Evolutionary conservation across 2,329 filamentous ascomycete genomes (phyloP), one percentile per base, ranked within the genome.

Genomic region (Fusarium buxicola): DNA sequence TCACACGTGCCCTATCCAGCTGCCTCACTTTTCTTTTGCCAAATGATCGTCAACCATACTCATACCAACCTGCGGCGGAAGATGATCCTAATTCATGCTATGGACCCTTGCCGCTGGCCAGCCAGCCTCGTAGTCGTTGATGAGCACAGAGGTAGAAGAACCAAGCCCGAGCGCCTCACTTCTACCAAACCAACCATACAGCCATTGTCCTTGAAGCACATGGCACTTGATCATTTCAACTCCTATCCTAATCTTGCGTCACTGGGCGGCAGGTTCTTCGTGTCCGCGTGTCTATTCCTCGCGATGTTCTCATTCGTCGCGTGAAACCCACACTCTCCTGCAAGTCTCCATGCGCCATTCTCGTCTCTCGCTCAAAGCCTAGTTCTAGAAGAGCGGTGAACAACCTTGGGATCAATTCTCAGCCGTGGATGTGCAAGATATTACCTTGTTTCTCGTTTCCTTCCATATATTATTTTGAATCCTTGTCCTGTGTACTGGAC

Each of bases 301-400:
- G 31, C 48, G 25, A 18, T 15, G 30, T 18, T 35, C 57, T 48
- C 50, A 65, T 63, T 63, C 58, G 58, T 32, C 35, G 39, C 45
- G 47, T 28, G 13, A 24, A 60, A 52, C 25, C 54, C 41, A 47
- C 58, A 59, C 45, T 51, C 39, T 53, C 13, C 35, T 52, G 58
- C 49, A 56, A 51, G 63, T 48, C 54, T 40, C 31, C 15, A 53
- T 48, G 49, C 36, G 58, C 31, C 46, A 43, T 28, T 41, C 38
- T 58, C n/a, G 27, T 35, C 15, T 45, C 39, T 51, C 45, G 34
- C 44, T 30, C 21, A 28, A 49, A 49, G 45, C 58, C 63, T 47
- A 54, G 21, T 66, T 66, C 63, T 60, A 52, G 63, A 65, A 66
- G 51, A 65, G 63, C 63, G 63, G 63, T 65, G 63, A 65, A 65